Percentiles rank a stretch among this genome's conserved stretches.
phyloP scores from a whole-genome alignment of 2,329 filamentous ascomycete species.

The Cercospora zeae-maydis region DNA sequence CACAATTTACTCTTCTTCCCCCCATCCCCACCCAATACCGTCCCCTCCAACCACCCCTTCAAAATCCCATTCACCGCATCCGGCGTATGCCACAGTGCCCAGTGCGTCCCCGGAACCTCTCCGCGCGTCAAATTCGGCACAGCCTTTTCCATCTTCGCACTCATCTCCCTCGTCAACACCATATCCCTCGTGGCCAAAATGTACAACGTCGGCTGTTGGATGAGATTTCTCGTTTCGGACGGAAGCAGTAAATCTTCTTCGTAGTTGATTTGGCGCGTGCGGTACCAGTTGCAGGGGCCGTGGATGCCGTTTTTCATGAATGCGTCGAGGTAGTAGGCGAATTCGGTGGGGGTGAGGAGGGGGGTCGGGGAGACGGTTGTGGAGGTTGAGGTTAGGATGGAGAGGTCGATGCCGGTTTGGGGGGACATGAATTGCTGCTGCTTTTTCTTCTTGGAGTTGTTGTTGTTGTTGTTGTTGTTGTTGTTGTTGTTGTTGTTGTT shows the following conservation, averaged over 20 bases:
- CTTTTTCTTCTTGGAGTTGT: too few relatives aligned
- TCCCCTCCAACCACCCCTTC: conserved; percentile 61
- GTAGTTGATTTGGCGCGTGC: conserved; percentile 67
- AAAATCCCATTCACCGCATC: conserved; percentile 68
- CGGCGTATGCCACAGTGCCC: conserved; percentile 74
- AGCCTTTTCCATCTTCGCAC: conserved; percentile 64
- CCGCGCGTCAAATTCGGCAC: conserved; percentile 62
- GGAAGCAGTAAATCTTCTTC: conserved; percentile 61
- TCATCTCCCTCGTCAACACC: conserved; percentile 70
- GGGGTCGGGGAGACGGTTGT: conserved; percentile 46
- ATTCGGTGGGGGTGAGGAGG: conserved; percentile 64
- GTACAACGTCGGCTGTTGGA: conserved; percentile 61
- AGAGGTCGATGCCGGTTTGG: conserved; percentile 60
- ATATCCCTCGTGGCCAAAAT: conserved; percentile 67
- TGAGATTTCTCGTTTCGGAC: conserved; percentile 14
- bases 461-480: too few relatives aligned
- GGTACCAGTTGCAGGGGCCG: conserved; percentile 69
- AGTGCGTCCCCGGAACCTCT: conserved; percentile 71
- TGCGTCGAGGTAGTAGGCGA: conserved; percentile 72
- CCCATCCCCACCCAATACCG: conserved; percentile 44
- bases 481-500: too few relatives aligned
- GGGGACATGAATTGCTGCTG: conserved; percentile 58
- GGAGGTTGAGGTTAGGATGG: conserved; percentile 46
- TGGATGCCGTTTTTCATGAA: conserved; percentile 70
- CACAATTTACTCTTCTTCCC: conserved; percentile 44